Conservation (phyloP, 148 eudicot species). For the Euryodendron excelsum region DNA sequence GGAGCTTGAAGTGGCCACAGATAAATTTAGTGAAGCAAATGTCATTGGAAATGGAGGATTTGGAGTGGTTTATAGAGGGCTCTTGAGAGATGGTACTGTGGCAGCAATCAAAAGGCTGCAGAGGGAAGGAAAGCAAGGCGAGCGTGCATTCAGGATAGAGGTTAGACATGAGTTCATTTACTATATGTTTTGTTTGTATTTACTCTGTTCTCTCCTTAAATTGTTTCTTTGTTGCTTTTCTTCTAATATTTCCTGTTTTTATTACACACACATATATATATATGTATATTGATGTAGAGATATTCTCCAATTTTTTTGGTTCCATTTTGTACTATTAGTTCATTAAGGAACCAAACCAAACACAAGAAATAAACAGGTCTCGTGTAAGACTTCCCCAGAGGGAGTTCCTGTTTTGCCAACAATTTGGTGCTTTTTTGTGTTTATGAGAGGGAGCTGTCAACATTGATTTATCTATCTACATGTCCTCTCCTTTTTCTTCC, state of each 20-base stretch:
- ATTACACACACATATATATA: too few relatives aligned
- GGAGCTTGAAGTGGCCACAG: conserved; percentile 79
- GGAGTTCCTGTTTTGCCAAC: too few relatives aligned
- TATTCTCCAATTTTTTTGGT: too few relatives aligned
- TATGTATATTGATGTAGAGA: background rate
- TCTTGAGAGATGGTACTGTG: conserved; percentile 60
- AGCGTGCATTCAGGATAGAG: conserved; percentile 86
- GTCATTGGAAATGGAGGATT: conserved; percentile 67
- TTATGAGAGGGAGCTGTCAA: too few relatives aligned
- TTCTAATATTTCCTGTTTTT: too few relatives aligned
- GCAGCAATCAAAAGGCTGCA: conserved; percentile 75
- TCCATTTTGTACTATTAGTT: background rate
- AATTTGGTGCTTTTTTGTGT: background rate
- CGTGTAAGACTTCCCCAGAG: too few relatives aligned
- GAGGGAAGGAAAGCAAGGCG: conserved; percentile 71
- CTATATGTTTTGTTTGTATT: background rate
- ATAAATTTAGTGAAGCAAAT: conserved; percentile 57
- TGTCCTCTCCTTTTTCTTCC: background rate
- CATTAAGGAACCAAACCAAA: background rate
- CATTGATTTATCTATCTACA: too few relatives aligned
- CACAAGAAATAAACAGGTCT: background rate
- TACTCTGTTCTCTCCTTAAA: background rate
- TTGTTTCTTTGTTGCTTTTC: background rate
- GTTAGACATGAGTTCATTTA: conserved; percentile 24
- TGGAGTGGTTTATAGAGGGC: conserved; percentile 76